Percentiles rank a stretch among this genome's conserved stretches.
These are phyloP conservation scores for Apiospora koreana DNA, from an alignment of 2,329 filamentous ascomycete genomes.

Conservation along the genomic window DNA sequence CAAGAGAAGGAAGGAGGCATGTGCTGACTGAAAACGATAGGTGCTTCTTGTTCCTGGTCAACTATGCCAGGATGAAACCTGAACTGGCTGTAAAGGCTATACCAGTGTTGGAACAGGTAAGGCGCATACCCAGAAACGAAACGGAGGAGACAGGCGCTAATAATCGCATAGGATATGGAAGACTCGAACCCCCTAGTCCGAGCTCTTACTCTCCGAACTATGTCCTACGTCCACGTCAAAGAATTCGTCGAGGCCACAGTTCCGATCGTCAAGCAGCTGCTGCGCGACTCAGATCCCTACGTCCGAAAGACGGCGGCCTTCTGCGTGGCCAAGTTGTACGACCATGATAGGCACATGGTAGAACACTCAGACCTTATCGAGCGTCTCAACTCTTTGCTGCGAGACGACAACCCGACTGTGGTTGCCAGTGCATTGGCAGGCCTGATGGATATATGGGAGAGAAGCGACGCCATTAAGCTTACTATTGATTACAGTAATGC, in stretches of 20 bases:
- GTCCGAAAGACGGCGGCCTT: constrained; percentile 97
- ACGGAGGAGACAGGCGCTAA: background rate
- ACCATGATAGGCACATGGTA: constrained; percentile 89
- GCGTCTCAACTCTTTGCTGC: constrained; percentile 81
- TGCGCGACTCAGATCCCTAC: constrained; percentile 89
- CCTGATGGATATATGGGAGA: constrained; percentile 97
- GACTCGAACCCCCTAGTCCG: constrained; percentile 90
- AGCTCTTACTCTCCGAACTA: constrained; percentile 87
- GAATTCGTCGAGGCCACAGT: constrained; percentile 94
- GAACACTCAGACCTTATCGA: constrained; percentile 92
- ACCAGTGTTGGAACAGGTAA: constrained; percentile 78
- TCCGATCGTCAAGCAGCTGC: constrained; percentile 76
- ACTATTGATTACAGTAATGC: constrained; percentile 98
- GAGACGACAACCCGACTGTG: constrained; percentile 96
- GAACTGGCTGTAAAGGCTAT: constrained; percentile 93
- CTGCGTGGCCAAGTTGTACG: constrained; percentile 95
- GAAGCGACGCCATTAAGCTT: constrained; percentile 94
- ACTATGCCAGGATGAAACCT: constrained; percentile 92
- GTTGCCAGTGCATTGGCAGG: constrained; percentile 90
- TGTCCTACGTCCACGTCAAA: constrained; percentile 95
- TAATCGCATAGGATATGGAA: constrained; percentile 74
- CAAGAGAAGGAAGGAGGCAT: background rate
- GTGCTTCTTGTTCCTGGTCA: constrained; percentile 97
- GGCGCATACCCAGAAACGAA: constrained; percentile 23
- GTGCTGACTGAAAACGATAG: constrained; percentile 49